Evolutionary conservation across 2,329 filamentous ascomycete genomes (phyloP), one percentile per base, ranked within the genome.

Genomic region (Claviceps quebecensis): DNA sequence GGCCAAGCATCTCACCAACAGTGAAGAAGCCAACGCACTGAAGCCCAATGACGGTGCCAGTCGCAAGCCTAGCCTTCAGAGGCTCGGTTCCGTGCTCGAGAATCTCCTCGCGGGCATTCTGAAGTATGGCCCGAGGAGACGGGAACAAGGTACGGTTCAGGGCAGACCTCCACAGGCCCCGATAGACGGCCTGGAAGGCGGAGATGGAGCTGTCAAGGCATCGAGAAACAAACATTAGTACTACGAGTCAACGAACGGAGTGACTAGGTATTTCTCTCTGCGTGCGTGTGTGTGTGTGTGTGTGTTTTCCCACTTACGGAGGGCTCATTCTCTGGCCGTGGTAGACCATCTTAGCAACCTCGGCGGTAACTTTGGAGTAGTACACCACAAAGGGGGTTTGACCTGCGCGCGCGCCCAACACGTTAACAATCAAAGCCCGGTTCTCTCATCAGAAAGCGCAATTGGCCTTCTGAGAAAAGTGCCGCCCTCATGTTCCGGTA

Each of bases 21-120:
- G 90, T 94, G 79, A 97, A 98, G 80, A 98, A 98, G 55, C 93
- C 93, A 59, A 98, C 72, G 48, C 88, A 78, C 74, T 98, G 91
- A 52, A 90, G 90, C 47, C 77, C 71, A 56, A 96, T 74, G 54
- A 98, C 86, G 60, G 86, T 87, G 54, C 78, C 84, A 50, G 84
- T 71, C 51, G 78, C 77, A 60, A 91, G 67, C 69, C 95, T 84
- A 60, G 81, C 76, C 58, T 72, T 74, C 80, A 84, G 62, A 93
- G 29, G 3, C 29, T 34, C 29, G 29, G 29, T 4, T 34, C 29
- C 29, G 29, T 29, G 29, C 11, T 29, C 29, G 29, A 29, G 29
- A 29, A 11, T 3, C 9, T 34, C 62, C 72, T 81, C 86, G 66
- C 86, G 81, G 63, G 86, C 65, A 58, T 68, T 68, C 63, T 77